Evolutionary conservation across 2,329 filamentous ascomycete species (phyloP), one percentile per base, ranked within the genome.

Genomic region (Trichoderma guizhouense): DNA sequence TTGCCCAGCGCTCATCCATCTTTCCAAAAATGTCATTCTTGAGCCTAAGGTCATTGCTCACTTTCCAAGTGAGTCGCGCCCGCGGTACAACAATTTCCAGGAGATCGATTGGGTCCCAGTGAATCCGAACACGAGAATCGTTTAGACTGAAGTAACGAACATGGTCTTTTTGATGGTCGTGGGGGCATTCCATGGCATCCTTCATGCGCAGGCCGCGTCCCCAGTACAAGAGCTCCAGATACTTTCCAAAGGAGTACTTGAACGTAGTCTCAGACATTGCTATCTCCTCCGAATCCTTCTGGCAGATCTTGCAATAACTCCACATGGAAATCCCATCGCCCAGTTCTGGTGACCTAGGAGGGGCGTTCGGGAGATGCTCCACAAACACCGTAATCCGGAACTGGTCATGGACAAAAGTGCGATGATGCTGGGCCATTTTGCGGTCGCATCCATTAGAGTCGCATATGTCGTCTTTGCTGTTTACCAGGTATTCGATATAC

Each of bases 241-340:
- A 99, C 81, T 99, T 99, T 12, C 94, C 96, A 78, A 99, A 97
- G 0, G 96, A 99, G 80, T 99, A 99, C 80, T 97, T 98, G 93
- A 94, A 99, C 0, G 95, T 97, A 77, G 90, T 94, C 71, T 94
- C 91, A 1, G 95, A 98, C 94, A 99, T 98, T 36, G 92, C 91
- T 75, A 93, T 92, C 62, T 95, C 91, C 51, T 94, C 93, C 0
- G 95, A 97, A 79, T 98, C 95, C 75, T 93, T 93, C 67, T 93
- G 91, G 81, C 97, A 99, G 34, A 93, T 87, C 77, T 97, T 96
- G 84, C 96, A 99, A 76, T 92, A 94, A 75, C 94, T 98, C 97
- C 97, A 99, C 94, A 99, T 98, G 71, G 95, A 88, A 71, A 99
- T 97, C 3, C 91, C 92, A 57, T 84, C 83, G 55, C 81, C 81